Evolutionary conservation across 2,329 filamentous ascomycete species (phyloP).

Genomic region (Pestalotiopsis sp.): DNA sequence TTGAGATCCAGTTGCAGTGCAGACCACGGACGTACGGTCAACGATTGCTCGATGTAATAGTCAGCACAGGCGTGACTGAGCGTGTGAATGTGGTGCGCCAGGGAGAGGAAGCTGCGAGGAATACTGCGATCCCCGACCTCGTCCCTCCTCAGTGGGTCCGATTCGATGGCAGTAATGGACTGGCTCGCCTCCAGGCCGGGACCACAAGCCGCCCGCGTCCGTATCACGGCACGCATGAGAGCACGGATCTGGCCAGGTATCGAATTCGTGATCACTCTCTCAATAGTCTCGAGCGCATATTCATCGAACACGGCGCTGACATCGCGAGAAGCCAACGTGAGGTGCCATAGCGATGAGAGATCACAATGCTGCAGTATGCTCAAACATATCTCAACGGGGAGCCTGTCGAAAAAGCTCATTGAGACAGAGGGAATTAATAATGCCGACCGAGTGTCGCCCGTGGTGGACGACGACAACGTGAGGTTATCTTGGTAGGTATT

Average conservation of each 20-base stretch:
- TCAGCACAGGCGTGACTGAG: not conserved
- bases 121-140: not conserved
- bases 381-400: not conserved
- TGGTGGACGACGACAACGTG: not conserved
- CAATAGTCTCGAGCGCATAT: not conserved
- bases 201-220: not conserved
- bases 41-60: not conserved
- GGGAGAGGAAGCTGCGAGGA: not conserved
- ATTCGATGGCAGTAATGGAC: not conserved
- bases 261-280: not conserved
- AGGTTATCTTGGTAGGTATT: not conserved
- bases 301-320: not conserved
- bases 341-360: not conserved
- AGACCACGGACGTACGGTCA: not conserved
- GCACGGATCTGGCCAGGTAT: not conserved
- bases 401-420: not conserved
- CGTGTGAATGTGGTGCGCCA: not conserved
- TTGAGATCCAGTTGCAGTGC: not conserved
- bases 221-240: not conserved
- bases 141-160: not conserved
- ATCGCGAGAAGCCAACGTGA: not conserved
- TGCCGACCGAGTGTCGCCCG: not conserved
- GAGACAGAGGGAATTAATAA: not conserved
- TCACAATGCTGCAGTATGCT: not conserved
- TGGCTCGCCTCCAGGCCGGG: not conserved